These are phyloP conservation scores for Teunomyces pallodes DNA, from an alignment of 805 yeast species.

Conservation along the genomic window DNA sequence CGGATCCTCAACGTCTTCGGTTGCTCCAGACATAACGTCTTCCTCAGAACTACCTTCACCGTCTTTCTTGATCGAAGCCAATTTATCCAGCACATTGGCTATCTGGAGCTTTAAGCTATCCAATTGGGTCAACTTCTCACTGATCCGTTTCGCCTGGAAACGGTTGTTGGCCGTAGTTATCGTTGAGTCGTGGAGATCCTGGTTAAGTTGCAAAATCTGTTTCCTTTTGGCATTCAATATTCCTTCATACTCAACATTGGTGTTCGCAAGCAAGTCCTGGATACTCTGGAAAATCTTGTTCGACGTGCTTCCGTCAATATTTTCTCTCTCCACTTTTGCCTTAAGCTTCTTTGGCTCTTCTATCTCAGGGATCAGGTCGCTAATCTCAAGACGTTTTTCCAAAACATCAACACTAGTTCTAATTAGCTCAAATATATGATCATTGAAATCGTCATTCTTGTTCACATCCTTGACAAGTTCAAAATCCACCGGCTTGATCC, in stretches of 20 bases:
- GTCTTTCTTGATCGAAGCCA: constrained; percentile 26
- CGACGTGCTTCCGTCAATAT: constrained; percentile 15
- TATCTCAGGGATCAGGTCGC: constrained; percentile 9
- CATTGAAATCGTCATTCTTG: constrained; percentile 16
- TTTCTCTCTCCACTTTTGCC: constrained; percentile 1
- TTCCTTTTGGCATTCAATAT: constrained; percentile 34
- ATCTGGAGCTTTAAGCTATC: constrained; percentile 53
- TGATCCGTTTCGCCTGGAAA: constrained; percentile 33
- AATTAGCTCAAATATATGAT: constrained; percentile 33
- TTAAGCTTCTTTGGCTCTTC: constrained; percentile 11
- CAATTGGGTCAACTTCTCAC: constrained; percentile 33
- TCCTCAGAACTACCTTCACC: constrained; percentile 42
- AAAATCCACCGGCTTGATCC: constrained; percentile 82
- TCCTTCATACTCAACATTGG: constrained; percentile 38
- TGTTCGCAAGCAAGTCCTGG: constrained; percentile 35
- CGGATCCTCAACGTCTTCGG: constrained; percentile 62
- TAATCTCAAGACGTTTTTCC: constrained; percentile 18
- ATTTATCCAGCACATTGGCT: constrained; percentile 38
- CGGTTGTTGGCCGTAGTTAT: constrained; percentile 43
- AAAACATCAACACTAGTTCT: constrained; percentile 33
- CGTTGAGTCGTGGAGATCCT: constrained; percentile 38
- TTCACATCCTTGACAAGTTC: constrained; percentile 55
- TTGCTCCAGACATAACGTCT: constrained; percentile 52
- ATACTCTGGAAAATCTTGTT: constrained; percentile 36
- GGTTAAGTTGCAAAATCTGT: constrained; percentile 34